phyloP scores from a whole-genome alignment of 2,329 filamentous ascomycete genomes.

The Drechslerella coelobrocha region DNA sequence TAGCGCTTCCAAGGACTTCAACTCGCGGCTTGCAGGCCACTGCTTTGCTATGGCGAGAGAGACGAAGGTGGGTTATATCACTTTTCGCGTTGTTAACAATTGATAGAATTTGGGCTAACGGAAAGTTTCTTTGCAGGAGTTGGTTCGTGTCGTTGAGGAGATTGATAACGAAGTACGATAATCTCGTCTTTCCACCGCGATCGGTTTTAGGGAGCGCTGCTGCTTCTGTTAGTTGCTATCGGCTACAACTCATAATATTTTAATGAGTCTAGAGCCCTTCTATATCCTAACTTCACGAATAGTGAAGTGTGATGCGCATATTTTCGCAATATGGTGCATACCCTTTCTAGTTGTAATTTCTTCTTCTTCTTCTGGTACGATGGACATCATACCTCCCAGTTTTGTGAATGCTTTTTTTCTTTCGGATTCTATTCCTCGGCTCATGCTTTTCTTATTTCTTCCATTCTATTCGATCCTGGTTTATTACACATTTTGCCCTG shows the following conservation, averaged over 20 bases:
- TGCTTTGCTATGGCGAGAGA: constrained; percentile 86
- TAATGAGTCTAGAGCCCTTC: constrained; percentile 15
- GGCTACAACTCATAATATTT: constrained; percentile 4
- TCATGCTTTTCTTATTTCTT: constrained; percentile 4
- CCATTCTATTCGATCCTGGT: neutral
- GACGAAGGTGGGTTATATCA: constrained; percentile 67
- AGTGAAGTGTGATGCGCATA: constrained; percentile 19
- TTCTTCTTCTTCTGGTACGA: neutral
- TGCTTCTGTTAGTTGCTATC: neutral
- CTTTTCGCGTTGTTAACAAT: neutral
- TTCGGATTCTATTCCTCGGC: no score
- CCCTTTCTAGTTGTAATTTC: constrained; percentile 22
- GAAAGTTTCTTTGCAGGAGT: constrained; percentile 36
- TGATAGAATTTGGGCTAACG: constrained; percentile 8
- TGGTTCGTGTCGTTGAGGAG: constrained; percentile 54
- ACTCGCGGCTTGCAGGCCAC: constrained; percentile 76
- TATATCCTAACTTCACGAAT: constrained; percentile 9
- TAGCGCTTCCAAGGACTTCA: constrained; percentile 67
- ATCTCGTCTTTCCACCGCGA: neutral
- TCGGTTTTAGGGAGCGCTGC: constrained; percentile 1
- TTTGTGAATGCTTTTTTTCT: neutral
- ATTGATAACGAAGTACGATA: constrained; percentile 52
- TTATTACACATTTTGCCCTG: neutral
- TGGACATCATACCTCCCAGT: neutral
- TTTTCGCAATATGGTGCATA: constrained; percentile 25